Evolutionary conservation across 257 asterid genomes (phyloP), one percentile per base, ranked within the genome.

Genomic region (Euphrasia confusa): DNA sequence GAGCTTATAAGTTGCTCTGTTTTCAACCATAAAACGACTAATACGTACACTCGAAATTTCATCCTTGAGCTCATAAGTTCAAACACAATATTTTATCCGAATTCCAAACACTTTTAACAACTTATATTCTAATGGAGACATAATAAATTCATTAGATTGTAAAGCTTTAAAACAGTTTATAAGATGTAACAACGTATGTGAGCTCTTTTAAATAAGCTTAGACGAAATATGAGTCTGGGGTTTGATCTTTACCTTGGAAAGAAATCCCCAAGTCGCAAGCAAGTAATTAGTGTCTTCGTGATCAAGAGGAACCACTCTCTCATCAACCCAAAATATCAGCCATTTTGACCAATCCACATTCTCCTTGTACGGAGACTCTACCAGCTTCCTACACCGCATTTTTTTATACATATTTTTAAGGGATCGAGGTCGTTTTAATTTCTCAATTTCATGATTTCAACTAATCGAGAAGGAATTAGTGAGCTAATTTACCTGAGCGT

Each of bases 291-390:
- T 90, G 32, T 87, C 89, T 32, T 50, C 56, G 61, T 74, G 63
- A 74, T 76, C 83, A 18, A 79, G 72, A 44, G 97, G 97, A 71
- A 87, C 97, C 45, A 85, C 95, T 67, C 97, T 76, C 77, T 90
- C 96, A 48, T 90, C 97, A 67, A 85, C 80, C 97, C 96, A 90
- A 75, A 87, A 90, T 4, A 90, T 77, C 63, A 75, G 74, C 95
- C 97, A 90, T 71, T 85, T 87, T 37, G 95, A 79, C 95, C 94
- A 87, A 73, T 90, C 94, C 61, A 90, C 84, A 4, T 80, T 63
- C 1, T 78, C 87, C 69, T 61, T 71, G 26, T 80, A 87, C 0
- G 96, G 93, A 17, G 85, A 64, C 70, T 79, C 84, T 39, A 82
- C 80, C 24, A 84, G 64, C 72, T 82, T 84, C 89, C 97, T 89